Evolutionary conservation across 768 basidiomycete species (phyloP).

Genomic region (Naganishia antarctica): DNA sequence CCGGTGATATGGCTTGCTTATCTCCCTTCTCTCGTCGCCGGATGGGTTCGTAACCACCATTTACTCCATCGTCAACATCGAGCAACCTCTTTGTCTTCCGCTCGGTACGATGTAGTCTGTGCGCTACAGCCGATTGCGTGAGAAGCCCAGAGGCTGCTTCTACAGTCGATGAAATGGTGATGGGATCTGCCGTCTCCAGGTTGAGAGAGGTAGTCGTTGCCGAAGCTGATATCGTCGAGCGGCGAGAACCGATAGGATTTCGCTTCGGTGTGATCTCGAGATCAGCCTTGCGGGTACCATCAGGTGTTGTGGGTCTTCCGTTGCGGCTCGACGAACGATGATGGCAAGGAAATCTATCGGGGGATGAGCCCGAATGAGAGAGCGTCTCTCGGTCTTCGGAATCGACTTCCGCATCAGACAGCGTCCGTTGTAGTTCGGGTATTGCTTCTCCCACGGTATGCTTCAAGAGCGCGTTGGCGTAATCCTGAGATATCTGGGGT

Average conservation of each 20-base stretch:
- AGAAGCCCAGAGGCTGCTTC: background rate
- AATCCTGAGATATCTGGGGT: background rate
- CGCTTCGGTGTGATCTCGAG: background rate
- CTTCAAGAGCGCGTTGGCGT: background rate
- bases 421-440: background rate
- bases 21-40: too few relatives aligned
- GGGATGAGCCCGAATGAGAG: background rate
- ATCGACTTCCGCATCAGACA: background rate
- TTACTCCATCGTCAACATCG: background rate
- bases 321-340: background rate
- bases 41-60: background rate
- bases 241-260: conserved; percentile 6
- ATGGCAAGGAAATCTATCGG: background rate
- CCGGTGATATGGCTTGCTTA: too few relatives aligned
- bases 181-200: conserved; percentile 3
- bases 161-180: background rate
- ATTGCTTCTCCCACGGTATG: background rate
- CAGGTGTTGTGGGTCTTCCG: background rate
- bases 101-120: too few relatives aligned
- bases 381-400: background rate
- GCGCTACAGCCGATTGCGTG: background rate
- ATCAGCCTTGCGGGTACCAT: too few relatives aligned
- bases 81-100: background rate
- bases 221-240: conserved; percentile 10
- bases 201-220: conserved; percentile 9